Evolutionary conservation across 2,329 filamentous ascomycete species (phyloP), one percentile per base, ranked within the genome.

Genomic region (Monosporascus sp.): DNA sequence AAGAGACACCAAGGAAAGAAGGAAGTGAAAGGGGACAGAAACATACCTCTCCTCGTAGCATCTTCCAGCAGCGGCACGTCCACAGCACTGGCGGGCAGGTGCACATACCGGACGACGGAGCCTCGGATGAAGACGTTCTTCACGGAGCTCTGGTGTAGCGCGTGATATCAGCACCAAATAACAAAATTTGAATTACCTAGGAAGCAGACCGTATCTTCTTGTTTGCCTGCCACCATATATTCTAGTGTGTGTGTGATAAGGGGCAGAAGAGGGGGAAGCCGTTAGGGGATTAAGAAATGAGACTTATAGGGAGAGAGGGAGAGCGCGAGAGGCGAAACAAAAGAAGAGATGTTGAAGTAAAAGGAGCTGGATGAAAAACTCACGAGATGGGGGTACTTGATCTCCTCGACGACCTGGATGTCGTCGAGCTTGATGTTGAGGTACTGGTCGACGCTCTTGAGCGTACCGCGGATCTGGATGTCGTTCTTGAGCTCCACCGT

Each of bases 401-500:
- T 76, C 75, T 97, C 90, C 61, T 99, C 92, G 25, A 96, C 82
- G 35, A 97, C 93, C 58, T 86, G 82, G 56, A 97, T 95, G 67
- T 97, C 90, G 68, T 99, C 94, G 49, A 99, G 84, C 79, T 97
- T 97, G 76, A 99, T 97, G 76, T 99, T 99, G 68, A 99, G 84
- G 75, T 96, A 99, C 77, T 97, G 94, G 71, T 99, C 94, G 61
- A 99, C 93, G 68, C 89, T 95, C 79, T 97, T 99, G 61, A 99
- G 81, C 37, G 87, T 95, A 61, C 94, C 94, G 65, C 90, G 89
- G 71, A 99, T 95, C 69, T 92, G 91, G 64, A 99, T 96, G 75
- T 99, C 94, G 72, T 99, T 99, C 77, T 99, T 99, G 71, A 99
- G 89, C 78, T 99, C 94, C 69, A 99, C 91, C 47, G 92, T 97